Evolutionary conservation across 176 grass and related monocot genomes (phyloP), one percentile per base, ranked within the genome.

Genomic region (Dactylis glomerata): DNA sequence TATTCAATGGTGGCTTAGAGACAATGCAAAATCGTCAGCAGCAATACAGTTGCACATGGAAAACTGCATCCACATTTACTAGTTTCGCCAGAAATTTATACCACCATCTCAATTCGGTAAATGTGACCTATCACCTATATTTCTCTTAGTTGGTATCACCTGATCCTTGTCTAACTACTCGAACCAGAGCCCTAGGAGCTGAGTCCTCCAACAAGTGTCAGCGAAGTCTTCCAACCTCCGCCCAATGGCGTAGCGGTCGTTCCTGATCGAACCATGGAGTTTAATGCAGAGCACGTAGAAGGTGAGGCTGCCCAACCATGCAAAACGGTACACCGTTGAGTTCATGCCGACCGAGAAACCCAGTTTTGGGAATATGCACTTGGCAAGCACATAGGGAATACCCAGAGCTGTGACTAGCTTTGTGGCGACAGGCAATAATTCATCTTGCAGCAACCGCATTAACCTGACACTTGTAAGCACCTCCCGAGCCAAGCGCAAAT

Each of bases 161-260:
- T 3, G 12, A 62, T 12, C 32, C 44, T 51, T 65, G 57, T 13
- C 13, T 45, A 70, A 41, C 22, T 70, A 42, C 22, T 70, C 8
- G 22, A 61, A 61, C 45, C 4, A 17, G 14, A 42, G 55, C 12
- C 58, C 76, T 38, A 15, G 32, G 10, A 30, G 45, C 12, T 6
- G 22, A 34, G 12, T 23, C 36, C 34, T 79, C 42, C 42, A 71
- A 66, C 27, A 32, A 80, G 45, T 49, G 51, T 55, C 77, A 68
- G 14, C 24, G 46, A 73, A 83, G 90, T 92, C 80, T n/a, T 83
- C 65, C 83, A 92, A 36, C 52, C 75, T 89, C 30, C 23, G 83
- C 17, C 90, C 90, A 23, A 92, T 64, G 19, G 86, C 79, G 74
- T 86, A 89, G 11, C 83, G 83, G 12, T 92, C 87, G 42, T 92